Evolutionary conservation across 441 rosid species (phyloP).

Genomic region (Gossypium davidsonii): DNA sequence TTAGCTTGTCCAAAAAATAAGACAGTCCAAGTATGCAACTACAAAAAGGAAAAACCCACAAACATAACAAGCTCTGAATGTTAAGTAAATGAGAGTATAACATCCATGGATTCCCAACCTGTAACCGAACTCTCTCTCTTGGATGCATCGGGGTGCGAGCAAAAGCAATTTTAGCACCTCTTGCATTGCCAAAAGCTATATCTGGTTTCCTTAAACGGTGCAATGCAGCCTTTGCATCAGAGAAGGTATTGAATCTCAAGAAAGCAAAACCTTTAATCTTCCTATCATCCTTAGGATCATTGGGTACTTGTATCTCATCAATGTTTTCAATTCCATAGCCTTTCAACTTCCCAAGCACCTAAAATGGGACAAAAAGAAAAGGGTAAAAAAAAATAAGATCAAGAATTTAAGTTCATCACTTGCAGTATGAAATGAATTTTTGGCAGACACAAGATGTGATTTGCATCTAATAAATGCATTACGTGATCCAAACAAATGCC

Average conservation of each 20-base stretch:
- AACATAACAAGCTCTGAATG: neutral
- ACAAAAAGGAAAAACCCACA: neutral
- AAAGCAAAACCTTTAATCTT: slow-evolving; percentile 19
- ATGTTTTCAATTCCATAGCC: slow-evolving; percentile 16
- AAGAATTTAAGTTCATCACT: neutral
- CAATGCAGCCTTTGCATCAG: slow-evolving; percentile 15
- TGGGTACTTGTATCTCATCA: slow-evolving; percentile 13
- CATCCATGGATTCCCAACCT: slow-evolving; percentile 7
- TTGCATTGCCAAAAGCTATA: slow-evolving; percentile 12
- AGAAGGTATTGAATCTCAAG: slow-evolving; percentile 13
- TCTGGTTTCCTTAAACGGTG: slow-evolving; percentile 12
- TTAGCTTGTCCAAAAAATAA: neutral
- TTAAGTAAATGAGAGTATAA: neutral
- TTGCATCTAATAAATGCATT: neutral
- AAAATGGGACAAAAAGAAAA: neutral
- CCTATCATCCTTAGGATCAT: slow-evolving; percentile 10
- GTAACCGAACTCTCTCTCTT: slow-evolving; percentile 3
- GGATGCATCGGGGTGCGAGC: slow-evolving; percentile 6
- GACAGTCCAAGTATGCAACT: neutral
- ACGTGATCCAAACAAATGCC: neutral
- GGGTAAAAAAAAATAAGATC: neutral
- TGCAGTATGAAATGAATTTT: neutral
- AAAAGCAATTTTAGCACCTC: slow-evolving; percentile 15
- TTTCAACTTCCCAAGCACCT: slow-evolving; percentile 19
- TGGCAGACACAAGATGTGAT: neutral